phyloP scores from a whole-genome alignment of 176 grass and related monocot genomes.

The Luzula sylvatica region DNA sequence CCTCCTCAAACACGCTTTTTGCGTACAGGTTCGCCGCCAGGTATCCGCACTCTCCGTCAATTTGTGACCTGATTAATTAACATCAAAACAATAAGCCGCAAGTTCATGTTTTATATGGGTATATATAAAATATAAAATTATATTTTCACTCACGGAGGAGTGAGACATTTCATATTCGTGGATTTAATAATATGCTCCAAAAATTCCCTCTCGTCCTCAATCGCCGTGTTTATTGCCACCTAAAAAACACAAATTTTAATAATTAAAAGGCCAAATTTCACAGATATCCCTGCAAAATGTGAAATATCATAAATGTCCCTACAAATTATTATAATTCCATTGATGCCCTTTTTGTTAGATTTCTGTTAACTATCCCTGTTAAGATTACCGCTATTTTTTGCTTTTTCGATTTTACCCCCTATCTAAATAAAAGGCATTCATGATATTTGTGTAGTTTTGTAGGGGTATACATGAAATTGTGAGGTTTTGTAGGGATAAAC shows the following conservation, averaged over 20 bases:
- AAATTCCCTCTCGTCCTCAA: conserved; percentile 77
- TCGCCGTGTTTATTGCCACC: conserved; percentile 70
- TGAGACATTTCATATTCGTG: conserved; percentile 87
- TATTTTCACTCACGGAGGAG: conserved; percentile 48
- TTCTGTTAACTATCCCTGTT: no score
- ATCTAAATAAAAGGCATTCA: no score
- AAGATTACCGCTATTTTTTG: no score
- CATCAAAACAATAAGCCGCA: no score
- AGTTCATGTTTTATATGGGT: background rate
- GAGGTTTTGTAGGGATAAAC: background rate
- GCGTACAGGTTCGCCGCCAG: conserved; percentile 64
- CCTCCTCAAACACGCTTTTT: conserved; percentile 69
- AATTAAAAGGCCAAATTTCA: no score
- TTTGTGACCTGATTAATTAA: conserved; percentile 29
- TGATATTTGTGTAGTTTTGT: no score
- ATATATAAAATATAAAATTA: background rate
- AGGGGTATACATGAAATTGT: no score
- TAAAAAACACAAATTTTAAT: conserved; percentile 10
- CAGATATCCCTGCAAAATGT: no score
- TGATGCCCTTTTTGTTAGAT: no score
- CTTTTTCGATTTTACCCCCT: no score
- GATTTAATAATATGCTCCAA: conserved; percentile 87
- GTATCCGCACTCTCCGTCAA: conserved; percentile 64
- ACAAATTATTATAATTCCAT: no score
- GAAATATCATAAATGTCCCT: no score